phyloP scores from a whole-genome alignment of 2,329 filamentous ascomycete genomes.

The Sarocladiaceae sp. region DNA sequence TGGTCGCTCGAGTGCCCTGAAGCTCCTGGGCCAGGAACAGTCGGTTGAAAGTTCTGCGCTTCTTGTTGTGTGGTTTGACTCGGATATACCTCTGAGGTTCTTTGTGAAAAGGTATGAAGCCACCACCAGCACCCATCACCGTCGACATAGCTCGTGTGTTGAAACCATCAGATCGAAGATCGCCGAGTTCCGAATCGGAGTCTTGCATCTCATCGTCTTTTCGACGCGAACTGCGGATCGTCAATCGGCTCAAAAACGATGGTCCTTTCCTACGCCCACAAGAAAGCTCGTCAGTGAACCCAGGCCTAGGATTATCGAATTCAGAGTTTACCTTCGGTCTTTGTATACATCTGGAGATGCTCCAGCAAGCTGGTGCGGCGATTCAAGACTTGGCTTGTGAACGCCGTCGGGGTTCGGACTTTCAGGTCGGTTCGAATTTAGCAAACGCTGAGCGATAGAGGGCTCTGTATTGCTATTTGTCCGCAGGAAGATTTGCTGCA shows the following conservation, averaged over 20 bases:
- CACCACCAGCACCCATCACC: slow-evolving; percentile 57
- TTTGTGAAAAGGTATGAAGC: slow-evolving; percentile 81
- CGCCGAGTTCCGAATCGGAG: slow-evolving; percentile 65
- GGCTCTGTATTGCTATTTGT: slow-evolving; percentile 30
- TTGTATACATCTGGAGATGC: slow-evolving; percentile 40
- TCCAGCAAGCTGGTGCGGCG: slow-evolving; percentile 29
- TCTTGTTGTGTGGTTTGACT: slow-evolving; percentile 75
- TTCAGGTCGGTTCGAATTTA: slow-evolving; percentile 46
- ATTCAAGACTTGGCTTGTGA: slow-evolving; percentile 35
- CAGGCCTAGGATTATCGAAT: too few species aligned
- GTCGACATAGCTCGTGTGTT: slow-evolving; percentile 79
- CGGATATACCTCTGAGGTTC: slow-evolving; percentile 89
- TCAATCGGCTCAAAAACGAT: slow-evolving; percentile 80
- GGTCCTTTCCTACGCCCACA: slow-evolving; percentile 74
- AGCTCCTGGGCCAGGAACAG: slow-evolving; percentile 91
- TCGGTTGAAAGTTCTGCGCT: slow-evolving; percentile 72
- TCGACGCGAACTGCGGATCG: slow-evolving; percentile 68
- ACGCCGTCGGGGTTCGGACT: slow-evolving; percentile 38
- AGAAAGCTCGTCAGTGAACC: too few species aligned
- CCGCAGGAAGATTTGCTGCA: slow-evolving; percentile 33
- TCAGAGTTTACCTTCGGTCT: slow-evolving; percentile 58
- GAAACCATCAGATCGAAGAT: slow-evolving; percentile 67
- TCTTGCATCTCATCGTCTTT: slow-evolving; percentile 55
- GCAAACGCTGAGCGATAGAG: slow-evolving; percentile 49
- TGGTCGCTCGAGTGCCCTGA: slow-evolving; percentile 42